A percentile compares a stretch with the other conserved stretches of the same genome.
Conservation (phyloP, 2,329 filamentous ascomycete genomes). For the Epichloe brachyelytri region DNA sequence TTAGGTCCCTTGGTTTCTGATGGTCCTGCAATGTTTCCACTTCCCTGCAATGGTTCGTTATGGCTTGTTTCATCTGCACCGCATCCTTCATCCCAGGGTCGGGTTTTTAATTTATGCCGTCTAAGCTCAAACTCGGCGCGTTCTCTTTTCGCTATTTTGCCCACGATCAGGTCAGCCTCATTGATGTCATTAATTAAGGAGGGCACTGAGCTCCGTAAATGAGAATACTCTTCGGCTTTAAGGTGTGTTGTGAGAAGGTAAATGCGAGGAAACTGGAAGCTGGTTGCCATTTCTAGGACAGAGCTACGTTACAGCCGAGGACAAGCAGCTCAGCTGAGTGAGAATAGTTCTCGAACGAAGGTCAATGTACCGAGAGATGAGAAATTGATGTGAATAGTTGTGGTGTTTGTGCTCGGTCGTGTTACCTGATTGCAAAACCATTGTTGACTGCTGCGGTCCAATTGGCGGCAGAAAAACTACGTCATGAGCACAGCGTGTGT, state of each 20-base stretch:
- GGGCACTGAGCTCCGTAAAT: conserved; percentile 51
- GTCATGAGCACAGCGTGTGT: too few relatives aligned
- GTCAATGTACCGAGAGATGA: too few relatives aligned
- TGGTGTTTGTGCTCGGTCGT: too few relatives aligned
- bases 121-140: conserved; percentile 70
- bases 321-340: neutral
- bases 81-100: conserved; percentile 19
- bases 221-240: conserved; percentile 45
- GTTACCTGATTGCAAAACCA: too few relatives aligned
- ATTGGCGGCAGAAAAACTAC: too few relatives aligned
- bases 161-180: conserved; percentile 63
- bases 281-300: conserved; percentile 11
- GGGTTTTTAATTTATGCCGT: conserved; percentile 46
- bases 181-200: conserved; percentile 56
- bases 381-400: too few relatives aligned
- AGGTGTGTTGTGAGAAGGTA: conserved; percentile 65
- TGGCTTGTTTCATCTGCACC: neutral
- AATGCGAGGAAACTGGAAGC: conserved; percentile 42
- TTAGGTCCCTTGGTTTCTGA: neutral
- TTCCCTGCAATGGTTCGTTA: neutral
- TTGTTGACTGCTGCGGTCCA: too few relatives aligned
- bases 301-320: neutral
- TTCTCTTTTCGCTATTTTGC: conserved; percentile 54
- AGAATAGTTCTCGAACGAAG: neutral
- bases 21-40: neutral